Evolutionary conservation across 257 asterid genomes (phyloP).

Genomic region (Penstemon newberryi): DNA sequence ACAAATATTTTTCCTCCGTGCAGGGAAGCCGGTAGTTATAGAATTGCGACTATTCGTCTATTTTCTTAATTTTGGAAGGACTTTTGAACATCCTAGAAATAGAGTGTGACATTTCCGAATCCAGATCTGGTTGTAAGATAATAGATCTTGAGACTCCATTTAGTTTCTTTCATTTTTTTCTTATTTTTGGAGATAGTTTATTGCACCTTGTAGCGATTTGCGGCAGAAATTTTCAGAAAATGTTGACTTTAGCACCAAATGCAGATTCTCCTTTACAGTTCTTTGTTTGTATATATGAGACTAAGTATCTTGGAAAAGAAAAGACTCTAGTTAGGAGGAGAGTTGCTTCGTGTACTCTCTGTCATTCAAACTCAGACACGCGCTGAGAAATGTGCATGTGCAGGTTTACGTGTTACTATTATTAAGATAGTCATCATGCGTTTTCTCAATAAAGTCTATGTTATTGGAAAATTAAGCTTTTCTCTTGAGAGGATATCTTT

Average conservation of each 20-base stretch:
- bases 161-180: background rate
- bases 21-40: background rate
- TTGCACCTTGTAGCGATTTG: background rate
- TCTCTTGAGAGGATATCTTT: constrained; percentile 15
- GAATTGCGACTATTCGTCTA: background rate
- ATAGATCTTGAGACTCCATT: background rate
- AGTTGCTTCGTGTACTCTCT: background rate
- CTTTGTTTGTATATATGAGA: background rate
- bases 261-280: background rate
- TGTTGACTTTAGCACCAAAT: background rate
- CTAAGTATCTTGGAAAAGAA: background rate
- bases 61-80: background rate
- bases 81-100: background rate
- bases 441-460: background rate
- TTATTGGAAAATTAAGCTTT: background rate
- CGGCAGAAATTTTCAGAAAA: background rate
- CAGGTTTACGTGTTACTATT: background rate
- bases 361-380: background rate
- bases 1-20: background rate
- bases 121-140: background rate
- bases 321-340: background rate
- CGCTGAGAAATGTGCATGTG: constrained; percentile 5
- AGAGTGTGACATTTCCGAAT: background rate
- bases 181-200: background rate
- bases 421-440: background rate